Percentiles rank a stretch among this genome's conserved stretches.
phyloP scores from a whole-genome alignment of 306 rosid genomes.

The Elaeagnus macrophylla region DNA sequence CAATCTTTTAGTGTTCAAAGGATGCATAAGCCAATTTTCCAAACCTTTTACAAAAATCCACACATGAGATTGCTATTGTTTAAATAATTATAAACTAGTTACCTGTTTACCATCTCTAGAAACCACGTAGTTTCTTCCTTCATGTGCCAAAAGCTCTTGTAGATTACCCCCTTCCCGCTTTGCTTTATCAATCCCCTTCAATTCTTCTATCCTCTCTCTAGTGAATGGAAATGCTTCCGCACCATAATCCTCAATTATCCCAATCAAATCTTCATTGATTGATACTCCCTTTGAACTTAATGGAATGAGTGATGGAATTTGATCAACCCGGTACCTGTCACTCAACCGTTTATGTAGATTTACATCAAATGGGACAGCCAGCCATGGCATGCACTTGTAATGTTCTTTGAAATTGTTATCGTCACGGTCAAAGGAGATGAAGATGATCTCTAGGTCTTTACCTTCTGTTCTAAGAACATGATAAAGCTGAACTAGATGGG shows the following conservation, averaged over 20 bases:
- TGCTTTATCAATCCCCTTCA: slow-evolving; percentile 52
- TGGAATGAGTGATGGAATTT: slow-evolving; percentile 67
- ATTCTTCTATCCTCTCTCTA: slow-evolving; percentile 48
- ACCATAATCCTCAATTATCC: slow-evolving; percentile 76
- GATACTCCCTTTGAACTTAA: slow-evolving; percentile 34
- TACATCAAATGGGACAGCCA: slow-evolving; percentile 57
- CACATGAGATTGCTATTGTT: too few species aligned
- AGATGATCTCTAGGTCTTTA: slow-evolving; percentile 54
- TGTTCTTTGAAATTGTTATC: slow-evolving; percentile 52
- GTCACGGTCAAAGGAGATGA: slow-evolving; percentile 60
- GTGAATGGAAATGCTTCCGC: slow-evolving; percentile 87
- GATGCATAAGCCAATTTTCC: too few species aligned
- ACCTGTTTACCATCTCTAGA: slow-evolving; percentile 61
- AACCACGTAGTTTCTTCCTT: slow-evolving; percentile 46
- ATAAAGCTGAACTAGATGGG: slow-evolving; percentile 54
- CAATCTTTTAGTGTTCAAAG: too few species aligned
- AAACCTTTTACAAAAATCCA: too few species aligned
- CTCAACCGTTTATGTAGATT: slow-evolving; percentile 51
- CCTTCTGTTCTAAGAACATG: slow-evolving; percentile 36
- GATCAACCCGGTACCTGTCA: slow-evolving; percentile 40
- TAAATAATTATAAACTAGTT: neutral
- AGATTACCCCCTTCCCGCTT: slow-evolving; percentile 52
- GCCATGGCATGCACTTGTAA: slow-evolving; percentile 74
- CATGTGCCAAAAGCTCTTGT: slow-evolving; percentile 52
- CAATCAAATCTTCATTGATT: slow-evolving; percentile 51